Evolutionary conservation across 352 stramenopile genomes (phyloP), one percentile per base, ranked within the genome.

Genomic region (Globisporangium rhizosaccharum): DNA sequence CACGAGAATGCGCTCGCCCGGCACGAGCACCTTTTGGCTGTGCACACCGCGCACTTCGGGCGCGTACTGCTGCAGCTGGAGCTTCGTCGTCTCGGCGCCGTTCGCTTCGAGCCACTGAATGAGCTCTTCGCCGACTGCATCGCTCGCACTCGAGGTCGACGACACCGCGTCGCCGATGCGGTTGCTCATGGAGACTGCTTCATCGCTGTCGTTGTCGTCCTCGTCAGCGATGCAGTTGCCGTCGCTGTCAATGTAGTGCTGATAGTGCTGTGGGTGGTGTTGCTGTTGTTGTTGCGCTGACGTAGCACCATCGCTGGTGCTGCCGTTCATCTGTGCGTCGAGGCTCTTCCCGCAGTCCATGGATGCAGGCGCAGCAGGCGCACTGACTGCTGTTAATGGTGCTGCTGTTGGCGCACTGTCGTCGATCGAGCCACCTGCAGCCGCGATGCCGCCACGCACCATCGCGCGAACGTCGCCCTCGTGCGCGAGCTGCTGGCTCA

Each of bases 41-140:
- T 98, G 93, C 50, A 98, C 90, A 41, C 93, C 93, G 18, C 92
- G 90, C 56, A 98, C 91, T 63, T 97, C 92, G 17, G 88, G 85
- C 56, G 88, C 90, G 63, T 98, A 98, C 59, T 95, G 79, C 57
- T 94, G 74, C 62, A 94, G 75, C 60, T 65, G 47, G 17, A 94
- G 71, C 63, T 95, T 93, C 63, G 78, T 85, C 25, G 79, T 81
- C 51, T 95, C 85, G 57, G 85, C 85, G 50, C 76, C 79, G 60
- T 74, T 82, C 18, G 54, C 52, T 51, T 89, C 81, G 5, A 95
- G 79, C 85, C 85, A 95, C 49, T 80, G 66, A 51, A 91, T 81
- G 18, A 95, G 70, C 52, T 89, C 79, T 39, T 68, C 75, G 12
- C 83, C 79, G 15, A 85, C 74, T 2, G 70, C 75, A 54, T 87